Evolutionary conservation across 2,329 filamentous ascomycete species (phyloP).

Genomic region (Magnaporthales sp.): DNA sequence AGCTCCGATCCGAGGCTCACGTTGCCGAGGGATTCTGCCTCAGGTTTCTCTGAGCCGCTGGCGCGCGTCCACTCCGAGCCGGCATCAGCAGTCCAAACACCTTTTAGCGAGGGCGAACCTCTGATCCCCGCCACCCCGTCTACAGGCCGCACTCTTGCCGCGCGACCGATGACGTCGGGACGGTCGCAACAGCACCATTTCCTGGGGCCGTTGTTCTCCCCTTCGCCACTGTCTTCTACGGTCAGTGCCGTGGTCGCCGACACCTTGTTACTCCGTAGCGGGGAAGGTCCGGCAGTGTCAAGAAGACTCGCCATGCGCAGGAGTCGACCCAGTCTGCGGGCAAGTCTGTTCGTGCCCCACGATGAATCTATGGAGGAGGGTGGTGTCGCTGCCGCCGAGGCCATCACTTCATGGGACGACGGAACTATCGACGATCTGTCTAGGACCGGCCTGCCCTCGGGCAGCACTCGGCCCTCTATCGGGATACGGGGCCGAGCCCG

Average conservation of each 20-base stretch:
- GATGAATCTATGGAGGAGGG: slow-evolving; percentile 23
- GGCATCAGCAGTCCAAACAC: slow-evolving; percentile 13
- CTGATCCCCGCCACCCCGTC: background rate
- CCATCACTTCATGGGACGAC: background rate
- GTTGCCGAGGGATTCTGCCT: background rate
- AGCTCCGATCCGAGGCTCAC: background rate
- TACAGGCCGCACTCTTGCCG: background rate
- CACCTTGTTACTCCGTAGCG: slow-evolving; percentile 31
- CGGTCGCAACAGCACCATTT: slow-evolving; percentile 28
- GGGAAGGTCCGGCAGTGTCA: slow-evolving; percentile 26
- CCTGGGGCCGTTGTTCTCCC: slow-evolving; percentile 45
- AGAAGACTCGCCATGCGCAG: slow-evolving; percentile 36
- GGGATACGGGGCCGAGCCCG: slow-evolving; percentile 10
- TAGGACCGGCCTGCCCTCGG: background rate
- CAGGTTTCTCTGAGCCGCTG: background rate
- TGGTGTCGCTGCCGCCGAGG: background rate
- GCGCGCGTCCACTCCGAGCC: slow-evolving; percentile 13
- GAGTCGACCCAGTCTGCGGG: slow-evolving; percentile 39
- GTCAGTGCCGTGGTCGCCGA: slow-evolving; percentile 50
- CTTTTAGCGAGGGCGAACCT: slow-evolving; percentile 5
- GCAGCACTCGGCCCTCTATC: background rate
- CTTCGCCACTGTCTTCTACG: slow-evolving; percentile 50
- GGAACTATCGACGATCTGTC: background rate
- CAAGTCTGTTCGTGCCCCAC: slow-evolving; percentile 45
- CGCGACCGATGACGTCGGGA: slow-evolving; percentile 6